Evolutionary conservation across 352 stramenopile species (phyloP), one percentile per base, ranked within the genome.

Genomic region (Globisporangium radiosum): DNA sequence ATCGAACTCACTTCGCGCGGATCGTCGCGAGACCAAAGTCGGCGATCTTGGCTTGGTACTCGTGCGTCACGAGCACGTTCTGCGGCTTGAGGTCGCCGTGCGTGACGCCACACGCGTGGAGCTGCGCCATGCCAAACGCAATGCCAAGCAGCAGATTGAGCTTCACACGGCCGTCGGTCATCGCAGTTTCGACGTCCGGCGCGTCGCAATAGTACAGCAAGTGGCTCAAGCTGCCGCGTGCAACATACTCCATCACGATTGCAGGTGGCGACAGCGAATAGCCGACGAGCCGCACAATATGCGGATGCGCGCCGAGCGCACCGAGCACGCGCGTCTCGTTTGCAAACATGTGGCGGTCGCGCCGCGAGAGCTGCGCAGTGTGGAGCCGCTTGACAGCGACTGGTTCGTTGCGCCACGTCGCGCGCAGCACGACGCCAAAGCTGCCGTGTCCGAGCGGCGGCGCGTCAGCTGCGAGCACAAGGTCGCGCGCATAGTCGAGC

Each of bases 31-130:
- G 62, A 7, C 83, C 81, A 60, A 93, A 94, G 63, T 94, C 82
- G 2, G 81, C 77, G 59, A 96, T 91, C 63, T 94, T 94, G 54
- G 87, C 76, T 7, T 91, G 69, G 56, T 77, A 85, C 45, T 82
- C 61, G n/a, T 81, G 64, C 33, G 68, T 70, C 40, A 92, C 59
- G 47, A 94, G 65, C 47, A 94, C 62, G 54, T 94, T 88, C 57
- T 87, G 72, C 2, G 71, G 73, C 60, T 90, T 87, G 51, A 90
- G 44, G 57, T 88, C 79, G 3, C 79, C 66, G 58, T 90, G 79
- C 38, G 78, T 77, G 47, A 87, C 63, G 25, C 71, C 62, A 36
- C 70, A 75, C 11, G 64, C 64, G 59, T 75, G 67, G 11, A 77
- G 57, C 56, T 72, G 66, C 3, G 59, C 56, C 70, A 77, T 77